Base-by-base conservation (phyloP, 2,329 filamentous ascomycete species). In the Knufia petricola region DNA sequence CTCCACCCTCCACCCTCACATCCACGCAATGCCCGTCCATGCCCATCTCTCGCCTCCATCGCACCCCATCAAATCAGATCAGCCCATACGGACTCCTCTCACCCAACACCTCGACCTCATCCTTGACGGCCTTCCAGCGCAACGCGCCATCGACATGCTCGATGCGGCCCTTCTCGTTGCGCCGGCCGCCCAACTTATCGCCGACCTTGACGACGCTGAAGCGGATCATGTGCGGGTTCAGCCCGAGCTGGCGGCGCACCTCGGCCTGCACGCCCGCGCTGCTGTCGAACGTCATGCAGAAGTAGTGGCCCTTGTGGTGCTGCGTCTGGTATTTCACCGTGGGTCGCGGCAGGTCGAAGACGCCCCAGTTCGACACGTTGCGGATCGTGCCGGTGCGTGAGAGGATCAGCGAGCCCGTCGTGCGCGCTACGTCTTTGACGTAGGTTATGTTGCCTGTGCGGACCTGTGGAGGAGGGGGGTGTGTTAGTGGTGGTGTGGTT, bases 221-320 rank as follows among this genome's bases (percentile, higher is more conserved):
- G 51, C 88, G 80, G 55, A 98, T 85, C 79, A 96, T 85, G 50
- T 92, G 76, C 34, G 92, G 90, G 69, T 98, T 92, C 58, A 94
- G 74, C 44, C 79, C 77, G 57, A 98, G 75, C 15, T 85, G 90
- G 52, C 76, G 76, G 53, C 83, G 77, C 34, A 98, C 77, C 37
- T 81, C 74, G 56, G 85, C 72, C 68, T 96, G 90, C 6, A 85
- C 82, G 44, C 73, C 67, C 6, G 81, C 78, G 51, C 82, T 84
- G 49, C 84, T 72, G 66, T 98, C 92, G 74, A 95, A 98, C 60
- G 92, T 86, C 85, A 98, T 86, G 63, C 94, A 85, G 68, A 98
- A 98, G 76, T 98, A 94, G 73, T 96, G 89, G 48, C 92, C 92
- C 58, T 81, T 78, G 56, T 79, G 79, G 76, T 96, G 84, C 57